phyloP scores from a whole-genome alignment of 1,139 yeast species.

The Pichia sorboxylosa region DNA sequence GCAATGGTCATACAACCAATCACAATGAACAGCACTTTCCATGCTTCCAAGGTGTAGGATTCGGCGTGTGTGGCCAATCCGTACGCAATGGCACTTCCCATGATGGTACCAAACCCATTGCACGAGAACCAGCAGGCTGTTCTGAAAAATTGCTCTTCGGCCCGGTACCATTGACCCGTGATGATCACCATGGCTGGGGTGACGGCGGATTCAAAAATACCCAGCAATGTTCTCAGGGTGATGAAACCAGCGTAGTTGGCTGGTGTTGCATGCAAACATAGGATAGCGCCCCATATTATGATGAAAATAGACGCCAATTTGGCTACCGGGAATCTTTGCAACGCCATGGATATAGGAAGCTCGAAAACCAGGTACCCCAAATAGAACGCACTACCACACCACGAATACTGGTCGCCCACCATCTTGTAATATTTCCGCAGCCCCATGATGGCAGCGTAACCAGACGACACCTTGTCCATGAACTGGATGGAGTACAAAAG shows the following conservation, averaged over 20 bases:
- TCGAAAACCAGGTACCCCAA: slow-evolving; percentile 40
- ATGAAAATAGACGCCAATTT: slow-evolving; percentile 28
- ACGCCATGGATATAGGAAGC: slow-evolving; percentile 31
- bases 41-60: slow-evolving; percentile 29
- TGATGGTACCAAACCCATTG: slow-evolving; percentile 38
- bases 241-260: slow-evolving; percentile 29
- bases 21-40: slow-evolving; percentile 38
- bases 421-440: slow-evolving; percentile 32
- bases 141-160: slow-evolving; percentile 38
- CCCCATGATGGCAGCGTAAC: slow-evolving; percentile 53
- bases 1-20: slow-evolving; percentile 37
- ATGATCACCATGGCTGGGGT: slow-evolving; percentile 44
- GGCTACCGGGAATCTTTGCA: slow-evolving; percentile 35
- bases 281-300: slow-evolving; percentile 36
- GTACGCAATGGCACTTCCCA: slow-evolving; percentile 39
- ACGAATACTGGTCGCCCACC: slow-evolving; percentile 41
- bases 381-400: slow-evolving; percentile 49
- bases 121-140: slow-evolving; percentile 39
- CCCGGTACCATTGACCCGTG: slow-evolving; percentile 44
- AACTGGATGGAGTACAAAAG: slow-evolving; percentile 46
- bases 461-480: slow-evolving; percentile 52
- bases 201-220: slow-evolving; percentile 36
- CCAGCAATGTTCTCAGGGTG: slow-evolving; percentile 34
- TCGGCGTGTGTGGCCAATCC: slow-evolving; percentile 28
- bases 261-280: slow-evolving; percentile 33